These are phyloP conservation scores for Plectranthus barbatus DNA, from an alignment of 257 asterid genomes.

Conservation along the genomic window DNA sequence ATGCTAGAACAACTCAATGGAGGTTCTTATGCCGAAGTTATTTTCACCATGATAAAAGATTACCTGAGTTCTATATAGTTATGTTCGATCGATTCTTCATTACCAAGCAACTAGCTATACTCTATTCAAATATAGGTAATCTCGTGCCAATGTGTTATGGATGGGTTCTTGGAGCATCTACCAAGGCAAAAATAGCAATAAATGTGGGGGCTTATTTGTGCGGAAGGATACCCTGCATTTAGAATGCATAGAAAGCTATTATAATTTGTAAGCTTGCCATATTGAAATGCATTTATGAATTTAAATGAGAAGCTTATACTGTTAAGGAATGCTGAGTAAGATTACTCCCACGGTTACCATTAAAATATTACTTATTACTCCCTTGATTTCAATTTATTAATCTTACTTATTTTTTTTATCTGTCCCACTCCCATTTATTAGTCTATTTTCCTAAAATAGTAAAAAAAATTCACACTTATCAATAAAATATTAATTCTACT, in stretches of 20 bases:
- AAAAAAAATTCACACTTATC: no score
- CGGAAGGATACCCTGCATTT: background rate
- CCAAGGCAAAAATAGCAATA: background rate
- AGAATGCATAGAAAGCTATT: background rate
- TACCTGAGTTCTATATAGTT: slow-evolving; percentile 39
- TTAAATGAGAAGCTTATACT: no score
- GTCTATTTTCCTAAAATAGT: no score
- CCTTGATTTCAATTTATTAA: no score
- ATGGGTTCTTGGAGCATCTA: background rate
- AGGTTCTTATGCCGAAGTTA: slow-evolving; percentile 31
- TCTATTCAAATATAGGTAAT: background rate
- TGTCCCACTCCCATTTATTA: no score
- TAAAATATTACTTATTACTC: no score
- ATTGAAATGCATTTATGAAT: background rate
- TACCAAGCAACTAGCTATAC: background rate
- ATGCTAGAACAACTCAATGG: slow-evolving; percentile 56
- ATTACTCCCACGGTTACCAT: no score
- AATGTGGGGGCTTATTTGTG: background rate
- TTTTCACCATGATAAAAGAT: slow-evolving; percentile 42
- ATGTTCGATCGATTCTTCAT: background rate
- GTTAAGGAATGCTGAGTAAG: no score
- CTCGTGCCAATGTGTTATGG: background rate
- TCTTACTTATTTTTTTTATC: no score
- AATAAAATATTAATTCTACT: no score
- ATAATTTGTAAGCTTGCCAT: background rate